Evolutionary conservation across 169 alveolate genomes (phyloP).

Genomic region (Perkinsus chesapeaki): DNA sequence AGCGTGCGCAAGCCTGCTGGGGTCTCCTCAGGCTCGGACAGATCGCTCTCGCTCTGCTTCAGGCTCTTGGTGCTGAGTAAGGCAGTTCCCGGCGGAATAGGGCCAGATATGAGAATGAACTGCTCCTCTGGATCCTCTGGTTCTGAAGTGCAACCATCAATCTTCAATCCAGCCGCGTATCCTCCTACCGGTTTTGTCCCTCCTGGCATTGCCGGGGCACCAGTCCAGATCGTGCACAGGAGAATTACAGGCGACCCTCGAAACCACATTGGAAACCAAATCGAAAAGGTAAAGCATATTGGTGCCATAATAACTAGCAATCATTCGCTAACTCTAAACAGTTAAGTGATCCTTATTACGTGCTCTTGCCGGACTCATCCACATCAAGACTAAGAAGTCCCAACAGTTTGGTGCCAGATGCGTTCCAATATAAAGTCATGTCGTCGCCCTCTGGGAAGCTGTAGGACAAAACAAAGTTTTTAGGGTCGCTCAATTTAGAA

Average conservation of each 20-base stretch:
- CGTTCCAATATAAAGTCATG: constrained; percentile 53
- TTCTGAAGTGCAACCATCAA: background rate
- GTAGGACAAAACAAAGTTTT: background rate
- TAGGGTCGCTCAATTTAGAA: background rate
- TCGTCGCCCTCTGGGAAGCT: constrained; percentile 50
- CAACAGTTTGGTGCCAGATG: constrained; percentile 41
- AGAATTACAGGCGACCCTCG: constrained; percentile 19
- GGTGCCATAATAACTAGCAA: constrained; percentile 26
- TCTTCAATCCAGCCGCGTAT: background rate
- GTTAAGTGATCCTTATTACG: constrained; percentile 46
- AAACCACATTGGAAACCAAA: background rate
- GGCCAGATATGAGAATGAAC: background rate
- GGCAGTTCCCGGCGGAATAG: background rate
- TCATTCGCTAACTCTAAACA: constrained; percentile 49
- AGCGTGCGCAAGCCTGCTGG: background rate
- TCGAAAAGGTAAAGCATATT: constrained; percentile 22
- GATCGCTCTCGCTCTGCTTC: constrained; percentile 41
- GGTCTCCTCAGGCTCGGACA: constrained; percentile 21
- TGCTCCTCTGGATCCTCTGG: background rate
- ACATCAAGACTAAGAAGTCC: constrained; percentile 17
- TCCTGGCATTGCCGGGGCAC: constrained; percentile 38
- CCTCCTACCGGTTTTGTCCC: background rate
- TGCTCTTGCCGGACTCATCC: constrained; percentile 49
- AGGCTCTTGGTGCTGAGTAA: background rate
- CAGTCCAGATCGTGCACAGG: constrained; percentile 35